phyloP scores from a whole-genome alignment of 1,284 basidiomycete species.

The Puccinia hordei region DNA sequence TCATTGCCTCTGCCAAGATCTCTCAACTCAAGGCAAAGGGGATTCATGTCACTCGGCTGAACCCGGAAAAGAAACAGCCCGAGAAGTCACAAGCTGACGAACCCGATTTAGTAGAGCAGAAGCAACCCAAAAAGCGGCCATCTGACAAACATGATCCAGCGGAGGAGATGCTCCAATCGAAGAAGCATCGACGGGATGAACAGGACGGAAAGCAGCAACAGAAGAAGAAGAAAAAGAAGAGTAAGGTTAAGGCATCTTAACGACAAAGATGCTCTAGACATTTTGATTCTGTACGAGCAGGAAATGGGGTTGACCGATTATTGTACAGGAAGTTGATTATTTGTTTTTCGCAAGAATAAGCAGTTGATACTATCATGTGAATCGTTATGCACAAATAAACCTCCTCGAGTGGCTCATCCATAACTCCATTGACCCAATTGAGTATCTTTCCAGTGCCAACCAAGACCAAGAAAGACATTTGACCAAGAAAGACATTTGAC shows the following conservation, averaged over 20 bases:
- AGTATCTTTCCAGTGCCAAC: no score
- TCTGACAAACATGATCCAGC: neutral
- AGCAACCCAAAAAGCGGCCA: neutral
- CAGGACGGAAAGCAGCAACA: constrained; percentile 10
- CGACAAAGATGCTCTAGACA: neutral
- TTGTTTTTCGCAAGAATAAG: neutral
- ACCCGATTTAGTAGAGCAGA: neutral
- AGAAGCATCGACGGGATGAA: constrained; percentile 21
- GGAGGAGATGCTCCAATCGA: neutral
- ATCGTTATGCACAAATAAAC: no score
- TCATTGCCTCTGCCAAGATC: constrained; percentile 54
- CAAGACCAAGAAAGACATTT: no score
- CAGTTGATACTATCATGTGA: neutral
- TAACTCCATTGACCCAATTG: no score
- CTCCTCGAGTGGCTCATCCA: no score
- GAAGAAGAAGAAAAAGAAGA: constrained; percentile 14
- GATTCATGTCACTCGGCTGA: constrained; percentile 51
- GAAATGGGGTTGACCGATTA: neutral
- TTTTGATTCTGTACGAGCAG: neutral
- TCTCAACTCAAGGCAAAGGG: constrained; percentile 55
- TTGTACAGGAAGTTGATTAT: neutral
- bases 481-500: no score
- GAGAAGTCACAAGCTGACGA: neutral
- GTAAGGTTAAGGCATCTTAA: neutral
- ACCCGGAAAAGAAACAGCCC: neutral